These are phyloP conservation scores for Colletotrichum sp. DNA, from an alignment of 2,329 filamentous ascomycete species.

Conservation along the genomic window DNA sequence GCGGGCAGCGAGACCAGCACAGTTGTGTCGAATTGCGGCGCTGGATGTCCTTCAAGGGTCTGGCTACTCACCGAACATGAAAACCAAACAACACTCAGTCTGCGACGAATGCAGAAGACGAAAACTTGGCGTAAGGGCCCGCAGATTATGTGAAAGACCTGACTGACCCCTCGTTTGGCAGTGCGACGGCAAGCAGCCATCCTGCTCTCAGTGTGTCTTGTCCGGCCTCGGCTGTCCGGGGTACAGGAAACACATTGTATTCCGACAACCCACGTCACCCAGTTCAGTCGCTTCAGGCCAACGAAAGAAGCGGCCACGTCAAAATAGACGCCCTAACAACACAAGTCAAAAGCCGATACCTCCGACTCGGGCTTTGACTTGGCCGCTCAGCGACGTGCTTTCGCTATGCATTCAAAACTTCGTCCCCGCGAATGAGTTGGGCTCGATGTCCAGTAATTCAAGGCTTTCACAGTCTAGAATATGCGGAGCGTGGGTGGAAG, in stretches of 20 bases:
- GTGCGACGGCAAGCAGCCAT: slow-evolving; percentile 29
- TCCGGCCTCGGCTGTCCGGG: slow-evolving; percentile 25
- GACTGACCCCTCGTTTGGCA: not conserved
- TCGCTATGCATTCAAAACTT: slow-evolving; percentile 28
- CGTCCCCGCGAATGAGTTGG: slow-evolving; percentile 7
- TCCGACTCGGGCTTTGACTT: slow-evolving; percentile 6
- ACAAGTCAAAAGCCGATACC: not conserved
- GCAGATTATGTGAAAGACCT: not conserved
- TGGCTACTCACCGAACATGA: not conserved
- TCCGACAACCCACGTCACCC: not conserved
- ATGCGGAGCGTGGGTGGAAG: slow-evolving; percentile 45
- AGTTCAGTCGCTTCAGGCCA: not conserved
- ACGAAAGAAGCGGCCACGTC: not conserved
- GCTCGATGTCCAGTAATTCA: not conserved
- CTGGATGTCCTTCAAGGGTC: not conserved
- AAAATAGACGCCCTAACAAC: not conserved
- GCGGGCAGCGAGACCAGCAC: not conserved
- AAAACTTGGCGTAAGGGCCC: not conserved
- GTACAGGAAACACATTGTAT: slow-evolving; percentile 29
- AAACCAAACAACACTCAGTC: not conserved
- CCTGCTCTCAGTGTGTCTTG: slow-evolving; percentile 27
- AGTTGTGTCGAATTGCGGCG: not conserved
- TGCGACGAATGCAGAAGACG: not conserved
- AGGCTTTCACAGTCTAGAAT: slow-evolving; percentile 35
- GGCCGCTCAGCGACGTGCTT: slow-evolving; percentile 28